Base-by-base conservation (phyloP, 352 stramenopile genomes). In the Albugo candida region DNA sequence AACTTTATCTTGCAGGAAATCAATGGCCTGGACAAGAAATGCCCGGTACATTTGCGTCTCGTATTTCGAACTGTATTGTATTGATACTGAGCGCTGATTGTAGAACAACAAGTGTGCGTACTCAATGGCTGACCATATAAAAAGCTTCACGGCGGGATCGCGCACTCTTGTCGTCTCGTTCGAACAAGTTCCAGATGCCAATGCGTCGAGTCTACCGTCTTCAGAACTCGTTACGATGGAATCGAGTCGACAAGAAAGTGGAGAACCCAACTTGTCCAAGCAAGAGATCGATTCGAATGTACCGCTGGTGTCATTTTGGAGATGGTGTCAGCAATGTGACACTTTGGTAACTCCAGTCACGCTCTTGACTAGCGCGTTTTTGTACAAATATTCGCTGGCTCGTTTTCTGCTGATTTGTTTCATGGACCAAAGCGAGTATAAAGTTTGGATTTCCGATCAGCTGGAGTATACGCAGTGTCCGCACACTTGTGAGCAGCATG, bases 371-470 rank as follows among this genome's bases (percentile, higher is more conserved):
- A 94, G 70, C 60, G 94, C 85, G 64, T 92, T 92, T 55, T 85
- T 77, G 17, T 97, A 95, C 80, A 97, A 98, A 63, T 97, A 96
- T 62, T 96, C 81, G 12, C 97, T 98, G 62, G 93, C 92, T 19
- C 95, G 97, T 48, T 96, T 98, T 45, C 58, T 99, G n/a, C 92
- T 98, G 59, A 68, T 97, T 8, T 79, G 94, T 27, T 96, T 98
- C 44, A 86, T 85, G 34, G 93, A 97, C 48, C 53, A 69, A 16
- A 64, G 78, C 36, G 52, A 58, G 10, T 3, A 3, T 10, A 31
- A 31, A 31, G 24, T 31, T 3, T 31, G 24, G 24, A 70, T 78
- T 1, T 62, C 86, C 36, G 70, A 74, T 55, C 58, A 66, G 18
- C 11, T 13, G 14, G 14, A 38, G 27, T 27, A 24, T 55, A 49